Conservation (phyloP, 2,329 filamentous ascomycete species). For the Penicillium frequentans region DNA sequence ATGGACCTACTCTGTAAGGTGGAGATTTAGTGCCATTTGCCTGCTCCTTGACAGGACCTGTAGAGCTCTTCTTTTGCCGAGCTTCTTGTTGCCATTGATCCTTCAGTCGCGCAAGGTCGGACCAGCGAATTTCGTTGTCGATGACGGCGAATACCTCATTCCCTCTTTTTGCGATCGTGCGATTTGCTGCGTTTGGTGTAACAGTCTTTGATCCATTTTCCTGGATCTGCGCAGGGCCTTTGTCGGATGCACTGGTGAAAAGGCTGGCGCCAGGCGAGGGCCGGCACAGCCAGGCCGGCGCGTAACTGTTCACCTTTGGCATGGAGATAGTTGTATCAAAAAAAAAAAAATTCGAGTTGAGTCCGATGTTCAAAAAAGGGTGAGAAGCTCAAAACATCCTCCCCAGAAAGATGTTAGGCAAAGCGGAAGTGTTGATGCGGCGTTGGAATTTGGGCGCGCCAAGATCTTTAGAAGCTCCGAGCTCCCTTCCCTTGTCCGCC, state of each 20-base stretch:
- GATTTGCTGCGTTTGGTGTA: conserved; percentile 43
- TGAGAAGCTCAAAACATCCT: conserved; percentile 8
- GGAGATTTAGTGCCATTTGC: conserved; percentile 35
- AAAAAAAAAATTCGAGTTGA: not conserved
- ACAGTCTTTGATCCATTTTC: conserved; percentile 24
- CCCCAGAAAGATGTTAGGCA: not conserved
- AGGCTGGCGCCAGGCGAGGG: conserved; percentile 75
- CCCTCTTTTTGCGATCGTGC: conserved; percentile 75
- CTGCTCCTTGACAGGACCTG: conserved; percentile 19
- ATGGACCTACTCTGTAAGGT: conserved; percentile 29
- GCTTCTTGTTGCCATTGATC: conserved; percentile 52
- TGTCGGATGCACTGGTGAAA: conserved; percentile 61
- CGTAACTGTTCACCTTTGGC: conserved; percentile 83
- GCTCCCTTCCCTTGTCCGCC: conserved; percentile 22
- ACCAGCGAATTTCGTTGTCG: conserved; percentile 89
- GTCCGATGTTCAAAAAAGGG: not conserved
- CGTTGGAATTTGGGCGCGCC: conserved; percentile 23
- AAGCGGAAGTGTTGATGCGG: conserved; percentile 18
- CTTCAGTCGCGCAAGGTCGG: conserved; percentile 78
- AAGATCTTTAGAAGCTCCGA: conserved; percentile 25
- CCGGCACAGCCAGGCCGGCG: conserved; percentile 80
- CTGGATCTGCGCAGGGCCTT: conserved; percentile 28
- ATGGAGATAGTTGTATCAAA: conserved; percentile 50
- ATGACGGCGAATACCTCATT: conserved; percentile 87
- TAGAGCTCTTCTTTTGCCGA: conserved; percentile 31